phyloP scores from a whole-genome alignment of 2,329 filamentous ascomycete genomes.

The Colletotrichum lindemuthianum region DNA sequence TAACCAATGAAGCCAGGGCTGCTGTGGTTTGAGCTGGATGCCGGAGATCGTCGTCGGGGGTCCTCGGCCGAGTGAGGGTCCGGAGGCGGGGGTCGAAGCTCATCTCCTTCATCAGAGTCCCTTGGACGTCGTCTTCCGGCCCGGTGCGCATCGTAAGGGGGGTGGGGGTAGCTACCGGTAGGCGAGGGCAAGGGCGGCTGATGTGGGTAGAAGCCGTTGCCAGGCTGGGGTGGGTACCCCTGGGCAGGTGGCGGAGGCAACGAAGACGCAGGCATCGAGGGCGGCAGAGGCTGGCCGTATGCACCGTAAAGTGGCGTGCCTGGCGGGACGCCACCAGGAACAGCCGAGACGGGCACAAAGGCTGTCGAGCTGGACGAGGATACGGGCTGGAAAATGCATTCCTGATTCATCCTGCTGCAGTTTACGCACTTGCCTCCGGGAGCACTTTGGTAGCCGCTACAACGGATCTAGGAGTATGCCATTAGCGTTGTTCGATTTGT shows the following conservation, averaged over 20 bases:
- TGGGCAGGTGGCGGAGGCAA: conserved; percentile 27
- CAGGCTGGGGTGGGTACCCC: conserved; percentile 30
- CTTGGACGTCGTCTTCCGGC: conserved; percentile 49
- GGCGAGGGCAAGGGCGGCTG: conserved; percentile 52
- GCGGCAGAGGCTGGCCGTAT: conserved; percentile 64
- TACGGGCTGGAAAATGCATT: conserved; percentile 70
- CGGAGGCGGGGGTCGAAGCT: conserved; percentile 58
- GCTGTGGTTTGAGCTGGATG: conserved; percentile 58
- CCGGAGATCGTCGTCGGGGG: conserved; percentile 61
- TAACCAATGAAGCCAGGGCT: conserved; percentile 51
- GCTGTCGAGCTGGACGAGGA: conserved; percentile 65
- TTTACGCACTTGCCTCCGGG: conserved; percentile 69
- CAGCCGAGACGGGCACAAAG: conserved; percentile 67
- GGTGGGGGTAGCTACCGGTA: conserved; percentile 54
- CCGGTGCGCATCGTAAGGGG: conserved; percentile 49
- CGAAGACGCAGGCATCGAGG: conserved; percentile 48
- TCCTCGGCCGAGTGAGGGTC: conserved; percentile 55
- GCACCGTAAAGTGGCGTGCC: conserved; percentile 67
- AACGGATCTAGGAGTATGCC: conserved; percentile 59
- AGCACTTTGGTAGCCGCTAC: conserved; percentile 68
- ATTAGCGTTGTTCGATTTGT: conserved; percentile 4
- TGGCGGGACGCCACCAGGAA: conserved; percentile 66
- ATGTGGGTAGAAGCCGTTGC: conserved; percentile 50
- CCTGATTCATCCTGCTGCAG: conserved; percentile 70
- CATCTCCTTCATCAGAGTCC: conserved; percentile 52